These are phyloP conservation scores for Ramichloridium luteum DNA, from an alignment of 2,329 filamentous ascomycete genomes.

Conservation along the genomic window DNA sequence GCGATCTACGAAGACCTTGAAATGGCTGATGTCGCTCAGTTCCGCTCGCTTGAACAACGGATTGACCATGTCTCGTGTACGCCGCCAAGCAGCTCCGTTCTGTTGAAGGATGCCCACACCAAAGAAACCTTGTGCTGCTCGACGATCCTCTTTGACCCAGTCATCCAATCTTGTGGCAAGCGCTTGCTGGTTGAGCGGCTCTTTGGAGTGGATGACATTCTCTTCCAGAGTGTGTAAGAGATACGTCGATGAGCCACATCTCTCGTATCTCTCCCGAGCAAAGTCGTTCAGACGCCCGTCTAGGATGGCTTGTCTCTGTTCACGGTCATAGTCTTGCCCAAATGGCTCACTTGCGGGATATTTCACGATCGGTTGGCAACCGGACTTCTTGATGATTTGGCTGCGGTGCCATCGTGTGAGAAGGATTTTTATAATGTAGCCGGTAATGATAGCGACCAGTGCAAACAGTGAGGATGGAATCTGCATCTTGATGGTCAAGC, in stretches of 20 bases:
- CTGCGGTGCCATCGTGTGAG: too few species aligned
- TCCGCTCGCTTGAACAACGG: slow-evolving; percentile 3
- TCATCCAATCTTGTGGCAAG: slow-evolving; percentile 3
- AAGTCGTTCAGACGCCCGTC: slow-evolving; percentile 4
- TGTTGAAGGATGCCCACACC: slow-evolving; percentile 2
- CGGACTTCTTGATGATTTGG: too few species aligned
- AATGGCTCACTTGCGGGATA: too few species aligned
- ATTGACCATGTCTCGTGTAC: slow-evolving; percentile 2
- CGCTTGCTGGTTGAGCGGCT: slow-evolving; percentile 1
- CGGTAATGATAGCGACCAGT: too few species aligned
- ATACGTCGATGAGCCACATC: slow-evolving; percentile 3
- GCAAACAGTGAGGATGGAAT: too few species aligned
- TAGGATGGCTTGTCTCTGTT: neutral
- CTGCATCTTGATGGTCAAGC: too few species aligned
- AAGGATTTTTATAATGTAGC: too few species aligned
- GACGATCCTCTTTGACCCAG: slow-evolving; percentile 2
- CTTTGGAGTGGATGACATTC: slow-evolving; percentile 1
- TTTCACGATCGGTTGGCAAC: too few species aligned
- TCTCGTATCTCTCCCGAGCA: slow-evolving; percentile 1
- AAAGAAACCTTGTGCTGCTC: slow-evolving; percentile 3
- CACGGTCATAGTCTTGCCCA: too few species aligned
- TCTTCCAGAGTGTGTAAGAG: slow-evolving; percentile 1
- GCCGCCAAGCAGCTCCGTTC: slow-evolving; percentile 2
- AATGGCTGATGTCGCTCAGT: slow-evolving; percentile 1
- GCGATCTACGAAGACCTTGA: slow-evolving; percentile 1